phyloP scores from a whole-genome alignment of 1,284 basidiomycete species.

The Vanrija pseudolonga region DNA sequence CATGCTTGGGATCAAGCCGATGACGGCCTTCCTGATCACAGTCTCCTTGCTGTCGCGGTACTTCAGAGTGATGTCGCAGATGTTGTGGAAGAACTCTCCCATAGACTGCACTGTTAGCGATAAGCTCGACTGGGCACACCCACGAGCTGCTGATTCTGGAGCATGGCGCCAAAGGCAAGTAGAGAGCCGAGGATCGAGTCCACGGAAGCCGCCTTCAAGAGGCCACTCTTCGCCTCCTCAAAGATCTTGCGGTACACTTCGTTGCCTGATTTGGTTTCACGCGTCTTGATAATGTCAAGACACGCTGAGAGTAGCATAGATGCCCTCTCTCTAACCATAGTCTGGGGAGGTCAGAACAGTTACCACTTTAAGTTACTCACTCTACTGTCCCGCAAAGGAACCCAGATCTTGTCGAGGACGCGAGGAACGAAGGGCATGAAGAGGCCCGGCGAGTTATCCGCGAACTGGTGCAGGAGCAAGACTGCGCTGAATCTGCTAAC shows the following conservation, averaged over 20 bases:
- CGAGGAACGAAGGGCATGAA: slow-evolving; percentile 81
- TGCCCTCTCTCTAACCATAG: slow-evolving; percentile 78
- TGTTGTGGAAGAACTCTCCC: slow-evolving; percentile 82
- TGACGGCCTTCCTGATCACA: slow-evolving; percentile 85
- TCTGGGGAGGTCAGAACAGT: slow-evolving; percentile 24
- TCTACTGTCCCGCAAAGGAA: slow-evolving; percentile 76
- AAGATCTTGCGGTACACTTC: slow-evolving; percentile 72
- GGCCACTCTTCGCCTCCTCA: slow-evolving; percentile 80
- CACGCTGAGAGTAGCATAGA: slow-evolving; percentile 86
- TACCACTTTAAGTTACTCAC: slow-evolving; percentile 49
- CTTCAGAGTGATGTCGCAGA: slow-evolving; percentile 84
- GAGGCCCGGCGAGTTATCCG: slow-evolving; percentile 75
- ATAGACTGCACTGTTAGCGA: slow-evolving; percentile 64
- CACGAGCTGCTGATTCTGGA: slow-evolving; percentile 91
- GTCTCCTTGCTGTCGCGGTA: slow-evolving; percentile 84
- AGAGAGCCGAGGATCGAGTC: slow-evolving; percentile 84
- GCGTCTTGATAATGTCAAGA: slow-evolving; percentile 70
- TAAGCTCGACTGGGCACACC: slow-evolving; percentile 16
- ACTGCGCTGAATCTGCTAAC: slow-evolving; percentile 47
- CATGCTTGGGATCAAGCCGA: slow-evolving; percentile 86
- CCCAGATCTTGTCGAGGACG: slow-evolving; percentile 86
- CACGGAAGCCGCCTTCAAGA: slow-evolving; percentile 73
- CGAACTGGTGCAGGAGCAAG: slow-evolving; percentile 85
- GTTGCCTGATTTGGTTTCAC: slow-evolving; percentile 43
- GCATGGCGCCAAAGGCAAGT: slow-evolving; percentile 84